Evolutionary conservation across 208 protist genomes (phyloP).

Genomic region (Endotrypanum monterogeii): DNA sequence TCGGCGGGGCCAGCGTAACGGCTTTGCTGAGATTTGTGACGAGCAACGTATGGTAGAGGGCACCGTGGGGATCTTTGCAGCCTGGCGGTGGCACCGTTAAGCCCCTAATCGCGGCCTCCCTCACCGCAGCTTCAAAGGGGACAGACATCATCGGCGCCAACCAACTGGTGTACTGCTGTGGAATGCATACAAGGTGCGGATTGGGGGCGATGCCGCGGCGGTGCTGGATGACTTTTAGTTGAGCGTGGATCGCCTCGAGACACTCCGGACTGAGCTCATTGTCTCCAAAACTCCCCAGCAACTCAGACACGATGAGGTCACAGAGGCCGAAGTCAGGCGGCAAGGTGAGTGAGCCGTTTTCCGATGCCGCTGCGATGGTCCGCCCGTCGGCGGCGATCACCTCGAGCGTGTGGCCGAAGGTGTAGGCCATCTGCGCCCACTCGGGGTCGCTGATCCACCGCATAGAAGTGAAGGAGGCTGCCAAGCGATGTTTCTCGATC

Average conservation of each 20-base stretch:
- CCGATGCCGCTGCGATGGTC: constrained; percentile 39
- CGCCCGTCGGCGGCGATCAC: constrained; percentile 93
- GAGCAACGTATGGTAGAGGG: constrained; percentile 70
- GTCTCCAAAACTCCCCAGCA: constrained; percentile 99
- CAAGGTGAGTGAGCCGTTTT: constrained; percentile 24
- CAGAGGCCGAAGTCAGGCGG: constrained; percentile 81
- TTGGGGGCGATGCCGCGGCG: constrained; percentile 45
- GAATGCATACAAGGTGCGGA: constrained; percentile 62
- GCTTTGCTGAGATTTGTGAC: constrained; percentile 71
- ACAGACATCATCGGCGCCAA: constrained; percentile 77
- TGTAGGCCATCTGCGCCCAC: constrained; percentile 53
- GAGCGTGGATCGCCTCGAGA: constrained; percentile 92
- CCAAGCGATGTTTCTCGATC: constrained; percentile 98
- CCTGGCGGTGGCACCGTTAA: constrained; percentile 48
- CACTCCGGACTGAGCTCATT: constrained; percentile 99
- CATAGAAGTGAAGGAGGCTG: constrained; percentile 89
- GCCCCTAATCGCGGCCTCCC: constrained; percentile 56
- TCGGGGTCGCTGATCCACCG: constrained; percentile 56
- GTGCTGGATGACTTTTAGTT: constrained; percentile 60
- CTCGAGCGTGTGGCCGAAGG: constrained; percentile 88
- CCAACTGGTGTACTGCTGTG: constrained; percentile 77
- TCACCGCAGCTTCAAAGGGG: constrained; percentile 52
- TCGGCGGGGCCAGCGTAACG: constrained; percentile 46
- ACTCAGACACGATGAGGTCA: constrained; percentile 97
- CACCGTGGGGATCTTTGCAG: constrained; percentile 60